Percentiles rank a stretch among this genome's conserved stretches.
Conservation (phyloP, 2,329 filamentous ascomycete genomes). For the Aspergillus udagawae region DNA sequence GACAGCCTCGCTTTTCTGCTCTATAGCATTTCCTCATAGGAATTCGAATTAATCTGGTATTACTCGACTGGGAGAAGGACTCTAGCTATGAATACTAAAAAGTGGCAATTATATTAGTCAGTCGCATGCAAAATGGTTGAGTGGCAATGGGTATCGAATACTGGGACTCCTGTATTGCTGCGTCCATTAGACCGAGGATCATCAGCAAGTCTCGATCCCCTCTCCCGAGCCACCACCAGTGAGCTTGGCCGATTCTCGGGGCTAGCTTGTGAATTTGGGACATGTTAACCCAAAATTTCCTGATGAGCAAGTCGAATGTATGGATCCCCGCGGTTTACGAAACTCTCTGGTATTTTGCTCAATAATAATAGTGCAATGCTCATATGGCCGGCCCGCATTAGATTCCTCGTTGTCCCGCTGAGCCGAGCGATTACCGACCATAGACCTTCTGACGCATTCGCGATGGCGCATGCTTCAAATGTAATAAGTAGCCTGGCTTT, state of each 20-base stretch:
- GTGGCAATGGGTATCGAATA: background rate
- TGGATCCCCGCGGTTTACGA: conserved; percentile 5
- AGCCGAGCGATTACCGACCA: conserved; percentile 39
- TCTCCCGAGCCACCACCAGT: conserved; percentile 32
- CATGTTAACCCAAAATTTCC: conserved; percentile 1
- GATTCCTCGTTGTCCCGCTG: conserved; percentile 30
- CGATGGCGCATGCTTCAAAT: conserved; percentile 25
- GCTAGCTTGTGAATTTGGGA: conserved; percentile 25
- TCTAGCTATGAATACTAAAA: background rate
- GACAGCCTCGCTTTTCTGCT: background rate
- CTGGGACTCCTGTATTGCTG: background rate
- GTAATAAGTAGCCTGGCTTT: conserved; percentile 29
- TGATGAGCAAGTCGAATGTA: conserved; percentile 1
- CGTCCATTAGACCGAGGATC: conserved; percentile 40
- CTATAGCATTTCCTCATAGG: background rate
- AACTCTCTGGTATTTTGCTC: background rate
- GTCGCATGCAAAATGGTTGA: background rate
- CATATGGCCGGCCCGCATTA: conserved; percentile 19
- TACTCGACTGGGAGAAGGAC: no score
- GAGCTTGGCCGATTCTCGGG: conserved; percentile 24
- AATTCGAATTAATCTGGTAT: background rate
- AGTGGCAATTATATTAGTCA: background rate
- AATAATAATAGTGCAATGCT: conserved; percentile 1
- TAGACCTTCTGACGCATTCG: conserved; percentile 23
- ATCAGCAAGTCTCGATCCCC: conserved; percentile 30